Evolutionary conservation across 768 basidiomycete species (phyloP).

Genomic region (Myochromella boudieri): DNA sequence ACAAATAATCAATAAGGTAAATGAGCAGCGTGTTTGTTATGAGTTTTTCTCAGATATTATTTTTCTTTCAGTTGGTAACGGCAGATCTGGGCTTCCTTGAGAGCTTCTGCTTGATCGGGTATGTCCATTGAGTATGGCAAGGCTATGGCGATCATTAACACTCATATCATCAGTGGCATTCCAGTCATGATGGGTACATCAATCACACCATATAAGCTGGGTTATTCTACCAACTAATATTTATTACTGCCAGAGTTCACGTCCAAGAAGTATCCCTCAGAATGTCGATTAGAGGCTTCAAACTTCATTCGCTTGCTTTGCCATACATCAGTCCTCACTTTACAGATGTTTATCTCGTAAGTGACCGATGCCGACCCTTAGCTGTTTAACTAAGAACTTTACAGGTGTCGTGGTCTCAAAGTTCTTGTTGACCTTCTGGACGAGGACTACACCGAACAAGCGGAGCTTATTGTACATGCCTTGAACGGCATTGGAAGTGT

Average conservation of each 20-base stretch:
- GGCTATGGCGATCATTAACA: neutral
- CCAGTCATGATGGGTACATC: slow-evolving; percentile 88
- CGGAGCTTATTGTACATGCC: slow-evolving; percentile 88
- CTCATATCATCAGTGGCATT: slow-evolving; percentile 62
- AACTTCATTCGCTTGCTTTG: slow-evolving; percentile 92
- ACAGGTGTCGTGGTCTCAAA: slow-evolving; percentile 89
- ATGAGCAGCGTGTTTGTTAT: slow-evolving; percentile 18
- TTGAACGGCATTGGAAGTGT: slow-evolving; percentile 94
- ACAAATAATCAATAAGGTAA: slow-evolving; percentile 86
- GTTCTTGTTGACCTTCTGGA: slow-evolving; percentile 95
- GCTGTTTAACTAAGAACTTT: slow-evolving; percentile 1
- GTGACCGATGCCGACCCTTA: slow-evolving; percentile 30
- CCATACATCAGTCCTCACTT: slow-evolving; percentile 87
- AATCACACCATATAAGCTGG: neutral
- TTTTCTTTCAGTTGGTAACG: slow-evolving; percentile 48
- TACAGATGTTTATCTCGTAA: slow-evolving; percentile 99
- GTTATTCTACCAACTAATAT: slow-evolving; percentile 3
- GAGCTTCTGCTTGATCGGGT: slow-evolving; percentile 93
- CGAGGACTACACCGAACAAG: slow-evolving; percentile 92
- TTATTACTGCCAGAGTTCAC: slow-evolving; percentile 68
- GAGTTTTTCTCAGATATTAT: neutral
- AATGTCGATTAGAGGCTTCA: slow-evolving; percentile 93
- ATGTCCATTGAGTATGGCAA: slow-evolving; percentile 17
- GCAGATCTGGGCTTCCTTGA: slow-evolving; percentile 85
- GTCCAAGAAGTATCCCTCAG: slow-evolving; percentile 89